A percentile compares a stretch with the other conserved stretches of the same genome.
These are phyloP conservation scores for Tubosaeta sp. DNA, from an alignment of 768 basidiomycete genomes.

Conservation along the genomic window DNA sequence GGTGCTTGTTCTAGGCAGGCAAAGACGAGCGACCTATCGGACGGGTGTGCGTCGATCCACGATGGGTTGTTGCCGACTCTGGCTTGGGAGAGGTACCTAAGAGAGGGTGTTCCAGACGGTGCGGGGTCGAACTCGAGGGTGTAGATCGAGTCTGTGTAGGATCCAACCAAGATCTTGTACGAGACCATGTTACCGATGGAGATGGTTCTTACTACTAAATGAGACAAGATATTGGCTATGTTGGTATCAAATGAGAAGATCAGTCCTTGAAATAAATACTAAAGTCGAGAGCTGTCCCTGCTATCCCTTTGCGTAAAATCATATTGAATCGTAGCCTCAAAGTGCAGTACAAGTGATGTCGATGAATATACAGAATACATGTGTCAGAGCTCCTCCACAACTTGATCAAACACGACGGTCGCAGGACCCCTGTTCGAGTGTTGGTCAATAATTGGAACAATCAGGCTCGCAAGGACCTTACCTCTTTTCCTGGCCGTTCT, in stretches of 20 bases:
- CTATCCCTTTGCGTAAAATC: too few relatives aligned
- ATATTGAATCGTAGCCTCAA: too few relatives aligned
- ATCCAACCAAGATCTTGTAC: conserved; percentile 51
- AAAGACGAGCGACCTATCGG: conserved; percentile 55
- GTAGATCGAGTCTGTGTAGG: conserved; percentile 61
- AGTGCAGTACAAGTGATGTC: not conserved
- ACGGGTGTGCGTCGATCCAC: conserved; percentile 67
- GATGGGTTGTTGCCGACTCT: conserved; percentile 63
- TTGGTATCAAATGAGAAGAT: too few relatives aligned
- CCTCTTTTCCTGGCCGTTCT: conserved; percentile 29
- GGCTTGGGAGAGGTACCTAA: conserved; percentile 43
- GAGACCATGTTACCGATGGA: conserved; percentile 21
- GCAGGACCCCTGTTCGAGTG: conserved; percentile 26
- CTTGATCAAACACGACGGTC: conserved; percentile 30
- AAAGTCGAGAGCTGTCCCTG: too few relatives aligned
- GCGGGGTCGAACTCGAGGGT: conserved; percentile 63
- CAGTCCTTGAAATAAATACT: too few relatives aligned
- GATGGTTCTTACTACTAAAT: too few relatives aligned
- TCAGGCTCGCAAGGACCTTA: not conserved
- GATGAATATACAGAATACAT: conserved; percentile 40
- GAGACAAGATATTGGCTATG: too few relatives aligned
- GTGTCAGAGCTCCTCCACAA: conserved; percentile 24
- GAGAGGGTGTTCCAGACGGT: conserved; percentile 50
- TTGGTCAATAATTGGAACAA: not conserved
- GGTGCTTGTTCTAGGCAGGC: conserved; percentile 57